Evolutionary conservation across 1,284 basidiomycete genomes (phyloP), one percentile per base, ranked within the genome.

Genomic region (Irpex rosettiformis): DNA sequence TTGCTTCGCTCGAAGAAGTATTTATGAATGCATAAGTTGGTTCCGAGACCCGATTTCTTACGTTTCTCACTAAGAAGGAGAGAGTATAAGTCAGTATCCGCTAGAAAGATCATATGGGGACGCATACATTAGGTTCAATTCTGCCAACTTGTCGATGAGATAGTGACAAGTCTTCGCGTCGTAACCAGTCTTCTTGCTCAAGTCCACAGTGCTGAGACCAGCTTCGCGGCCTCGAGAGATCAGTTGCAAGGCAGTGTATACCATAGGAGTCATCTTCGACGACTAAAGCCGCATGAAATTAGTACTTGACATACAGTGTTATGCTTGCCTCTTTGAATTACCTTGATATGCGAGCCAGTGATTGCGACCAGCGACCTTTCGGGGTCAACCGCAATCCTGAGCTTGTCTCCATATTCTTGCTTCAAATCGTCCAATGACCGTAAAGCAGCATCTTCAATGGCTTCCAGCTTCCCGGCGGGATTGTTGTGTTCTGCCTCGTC

Each of bases 121-220:
- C 40, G 69, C 88, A 55, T 77, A 93, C 91, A 93, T 81, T 30
- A 92, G 76, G 61, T 84, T 84, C 55, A 94, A 76, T 48, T 88
- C 84, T 2, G 85, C 76, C 6, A 94, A 76, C 64, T 91, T 86
- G 64, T 85, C 84, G 59, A 93, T 83, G 60, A 93, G 81, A 73
- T 94, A 94, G 69, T 93, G 93, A 64, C 91, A 91, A 1, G 91
- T 90, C 72, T 94, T 95, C 67, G 93, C 91, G 68, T 95, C 93
- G 66, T 94, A 93, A 49, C 84, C 84, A n/a, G 92, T 88, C 64
- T 82, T 79, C 63, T 84, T 82, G 40, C 91, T 91, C 10, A 96
- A 78, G 42, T 90, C 83, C 10, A 93, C 82, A 49, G 91, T 88
- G 13, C 90, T 89, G 3, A 92, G 79, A 6, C 94, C 94, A 16